Base-by-base conservation (phyloP, 176 grass and related monocot genomes). In the Musa itinerans region DNA sequence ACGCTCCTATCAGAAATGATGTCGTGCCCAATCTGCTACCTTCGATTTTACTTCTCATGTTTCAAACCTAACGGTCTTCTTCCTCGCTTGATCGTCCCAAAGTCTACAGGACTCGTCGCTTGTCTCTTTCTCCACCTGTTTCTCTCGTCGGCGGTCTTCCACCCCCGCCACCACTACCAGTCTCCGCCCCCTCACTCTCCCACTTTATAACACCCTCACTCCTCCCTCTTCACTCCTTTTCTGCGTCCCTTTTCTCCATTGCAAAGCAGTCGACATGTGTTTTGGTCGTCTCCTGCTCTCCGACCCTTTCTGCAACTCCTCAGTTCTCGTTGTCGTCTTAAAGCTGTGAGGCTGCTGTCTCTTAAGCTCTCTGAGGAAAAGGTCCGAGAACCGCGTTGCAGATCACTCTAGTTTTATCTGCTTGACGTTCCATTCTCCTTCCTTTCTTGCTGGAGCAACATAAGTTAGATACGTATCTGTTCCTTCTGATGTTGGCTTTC, bases 11-110 rank as follows among this genome's bases (percentile, higher is more conserved):
- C 34, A 6, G 34, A 43, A 43, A 43, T 5, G 34, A 43, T 43
- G 34, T 43, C 4, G 34, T 43, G 34, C 4, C 34, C 34, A 43
- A 43, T 43, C 34, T 43, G 34, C 34, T 43, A 43, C 4, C 4
- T 43, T 43, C 34, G 4, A 43, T 6, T 2, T 29, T 29, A 29
- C 13, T 20, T n/a, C 14, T 59, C 16, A 5, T 59, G 7, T 19
- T 61, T 61, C 57, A 61, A 61, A 61, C 57, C 57, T 61, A 61
- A 61, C 57, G 4, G 57, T 61, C 57, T 61, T 61, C 54, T 56
- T 15, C 17, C 17, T 61, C n/a, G 17, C n/a, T 61, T 15, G 57
- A n/a, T 17, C 19, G 3, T 61, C 57, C 57, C 3, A n/a, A n/a
- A n/a, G 57, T 61, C 57, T 61, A 20, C 57, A 61, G 15, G 57